phyloP scores from a whole-genome alignment of 495 filamentous ascomycete genomes.

The Clohesyomyces aquaticus region DNA sequence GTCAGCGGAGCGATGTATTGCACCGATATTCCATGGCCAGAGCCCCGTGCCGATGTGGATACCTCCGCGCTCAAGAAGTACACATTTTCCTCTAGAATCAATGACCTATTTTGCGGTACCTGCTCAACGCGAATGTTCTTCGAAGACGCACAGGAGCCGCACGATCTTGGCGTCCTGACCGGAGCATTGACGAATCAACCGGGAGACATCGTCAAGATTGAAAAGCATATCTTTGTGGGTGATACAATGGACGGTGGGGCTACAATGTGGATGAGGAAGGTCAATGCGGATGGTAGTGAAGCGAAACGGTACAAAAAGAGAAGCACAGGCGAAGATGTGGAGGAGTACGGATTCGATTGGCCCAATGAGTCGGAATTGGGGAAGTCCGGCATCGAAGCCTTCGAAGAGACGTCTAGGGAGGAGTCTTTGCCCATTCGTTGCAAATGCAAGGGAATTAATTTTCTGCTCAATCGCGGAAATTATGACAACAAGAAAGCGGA shows the following conservation, averaged over 20 bases:
- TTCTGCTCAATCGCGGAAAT: conserved; percentile 48
- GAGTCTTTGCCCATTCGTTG: conserved; percentile 44
- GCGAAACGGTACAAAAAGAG: conserved; percentile 32
- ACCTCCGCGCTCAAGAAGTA: conserved; percentile 45
- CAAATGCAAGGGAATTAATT: conserved; percentile 56
- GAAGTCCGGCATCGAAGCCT: not conserved
- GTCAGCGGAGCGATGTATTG: conserved; percentile 46
- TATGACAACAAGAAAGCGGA: conserved; percentile 39
- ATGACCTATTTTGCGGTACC: conserved; percentile 51
- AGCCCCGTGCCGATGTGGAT: conserved; percentile 19
- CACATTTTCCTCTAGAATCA: conserved; percentile 39
- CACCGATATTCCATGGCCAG: conserved; percentile 20
- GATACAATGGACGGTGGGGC: conserved; percentile 55
- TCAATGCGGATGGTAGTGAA: conserved; percentile 40
- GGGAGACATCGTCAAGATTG: conserved; percentile 45
- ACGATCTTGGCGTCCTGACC: conserved; percentile 43
- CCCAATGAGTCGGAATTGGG: not conserved
- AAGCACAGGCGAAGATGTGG: not conserved
- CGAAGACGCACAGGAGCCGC: conserved; percentile 19
- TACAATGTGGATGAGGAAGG: conserved; percentile 43
- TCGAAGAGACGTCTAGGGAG: conserved; percentile 5
- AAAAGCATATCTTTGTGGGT: conserved; percentile 50
- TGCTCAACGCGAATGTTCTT: conserved; percentile 55
- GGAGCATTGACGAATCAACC: conserved; percentile 44
- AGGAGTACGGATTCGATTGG: conserved; percentile 4